Evolutionary conservation across 257 asterid genomes (phyloP), one percentile per base, ranked within the genome.

Genomic region (Fraxinus pennsylvanica): DNA sequence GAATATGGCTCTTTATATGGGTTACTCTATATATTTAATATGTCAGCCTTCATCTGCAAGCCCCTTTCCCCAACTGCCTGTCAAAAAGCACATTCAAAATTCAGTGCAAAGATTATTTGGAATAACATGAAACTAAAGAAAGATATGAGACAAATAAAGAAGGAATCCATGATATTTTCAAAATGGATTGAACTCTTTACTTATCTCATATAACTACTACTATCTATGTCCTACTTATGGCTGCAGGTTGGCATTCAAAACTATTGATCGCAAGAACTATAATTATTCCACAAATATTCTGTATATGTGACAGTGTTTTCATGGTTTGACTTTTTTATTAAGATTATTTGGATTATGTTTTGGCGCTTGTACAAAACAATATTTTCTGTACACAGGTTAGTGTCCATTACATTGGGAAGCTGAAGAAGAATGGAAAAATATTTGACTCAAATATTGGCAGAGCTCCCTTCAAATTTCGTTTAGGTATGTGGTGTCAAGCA

Each of bases 401-500:
- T 72, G 95, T 94, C 79, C 87, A 35, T 74, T 94, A 92, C 80
- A 89, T 87, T 76, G 97, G 99, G 71, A 94, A 90, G 88, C 88
- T 94, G 88, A 81, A 91, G 89, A 90, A 90, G 85, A 91, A 83
- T 72, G 94, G 86, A 54, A 89, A 90, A 83, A 84, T 86, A 74
- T 91, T 95, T 36, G 97, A 95, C 81, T 90, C 97, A 3, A 93
- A 91, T 74, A 68, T 88, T 76, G 96, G 98, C 82, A 85, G 32
- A 81, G 85, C 97, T 65, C 98, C 98, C 73, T 92, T 91, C 80
- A 87, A 88, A 74, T 95, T 95, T 72, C 98, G 99, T 76, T 84
- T 93, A 86, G 99, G 98, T 92, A 90, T 66, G 13, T 30, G 78
- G 69, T 59, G 22, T 76, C 25, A 30, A 19, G 73, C 68, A 38